Evolutionary conservation across 1,284 basidiomycete genomes (phyloP), one percentile per base, ranked within the genome.

Genomic region (Ustilago xerochloae): DNA sequence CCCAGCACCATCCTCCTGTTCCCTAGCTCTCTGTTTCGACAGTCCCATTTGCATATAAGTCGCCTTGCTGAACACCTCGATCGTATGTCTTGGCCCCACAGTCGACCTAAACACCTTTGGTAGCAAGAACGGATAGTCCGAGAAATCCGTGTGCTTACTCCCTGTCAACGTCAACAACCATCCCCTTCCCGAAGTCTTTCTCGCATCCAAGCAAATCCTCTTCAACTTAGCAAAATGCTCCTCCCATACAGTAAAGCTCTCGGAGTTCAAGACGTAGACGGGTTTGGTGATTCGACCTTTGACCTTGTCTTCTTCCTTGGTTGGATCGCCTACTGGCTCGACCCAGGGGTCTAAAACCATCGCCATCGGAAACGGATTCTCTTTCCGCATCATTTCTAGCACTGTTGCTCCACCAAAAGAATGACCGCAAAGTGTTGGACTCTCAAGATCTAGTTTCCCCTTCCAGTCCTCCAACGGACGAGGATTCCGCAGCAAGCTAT

Each of bases 341-440:
- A 78, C 73, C 77, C 78, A 80, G 29, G 78, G 78, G 45, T 80
- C 78, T 48, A 80, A 45, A 2, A 77, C 61, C n/a, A 78, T 76
- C 33, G 65, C 76, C 8, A 66, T 68, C 16, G 64, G 59, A 29
- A 71, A 78, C 13, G 63, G 33, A 22, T 75, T 68, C 18, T 48
- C 36, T 24, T 29, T 54, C 15, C 79, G 63, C 61, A 75, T 64
- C 54, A 67, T 48, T 52, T 81, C 78, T 20, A 79, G 45, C 47
- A 80, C 58, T 8, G 80, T 81, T 7, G 78, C 75, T 10, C 83
- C 84, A 7, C 84, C 84, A 33, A 85, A 85, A 3, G 74, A 79
- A 46, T 85, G 84, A 0, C 84, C 79, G 20, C 65, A 58, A 4
- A 82, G 39, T 9, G 66, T 56, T 6, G 68, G 69, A 16, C 39